These are phyloP conservation scores for Periconia macrospinosa DNA, from an alignment of 2,329 filamentous ascomycete species.

Conservation along the genomic window DNA sequence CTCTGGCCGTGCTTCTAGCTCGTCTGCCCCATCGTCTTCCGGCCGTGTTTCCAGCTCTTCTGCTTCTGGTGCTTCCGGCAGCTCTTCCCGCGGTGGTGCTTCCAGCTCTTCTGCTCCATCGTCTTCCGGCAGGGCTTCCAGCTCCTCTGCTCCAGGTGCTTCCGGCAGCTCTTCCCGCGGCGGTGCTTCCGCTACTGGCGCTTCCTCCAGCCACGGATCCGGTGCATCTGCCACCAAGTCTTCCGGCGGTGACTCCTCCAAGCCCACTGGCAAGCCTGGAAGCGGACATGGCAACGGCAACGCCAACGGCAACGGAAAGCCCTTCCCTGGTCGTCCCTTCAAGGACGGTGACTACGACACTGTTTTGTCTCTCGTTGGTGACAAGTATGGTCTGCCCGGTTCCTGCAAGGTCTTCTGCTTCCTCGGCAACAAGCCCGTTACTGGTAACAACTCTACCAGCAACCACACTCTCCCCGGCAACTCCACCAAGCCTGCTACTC, in stretches of 20 bases:
- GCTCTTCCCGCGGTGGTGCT: too few relatives aligned
- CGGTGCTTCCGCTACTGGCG: not conserved
- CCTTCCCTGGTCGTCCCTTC: slow-evolving; percentile 36
- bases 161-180: not conserved
- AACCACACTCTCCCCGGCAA: slow-evolving; percentile 20
- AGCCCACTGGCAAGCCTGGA: not conserved
- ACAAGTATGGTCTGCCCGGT: slow-evolving; percentile 38
- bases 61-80: not conserved
- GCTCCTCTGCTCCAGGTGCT: not conserved
- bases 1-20: slow-evolving; percentile 1
- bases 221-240: not conserved
- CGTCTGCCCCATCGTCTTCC: not conserved
- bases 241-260: not conserved
- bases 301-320: slow-evolving; percentile 10
- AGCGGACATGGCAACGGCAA: slow-evolving; percentile 4
- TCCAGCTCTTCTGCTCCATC: not conserved
- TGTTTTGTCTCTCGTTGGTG: slow-evolving; percentile 33
- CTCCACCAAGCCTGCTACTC: slow-evolving; percentile 14
- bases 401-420: slow-evolving; percentile 43
- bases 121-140: not conserved
- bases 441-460: slow-evolving; percentile 20
- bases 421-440: slow-evolving; percentile 27
- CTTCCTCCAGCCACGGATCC: not conserved
- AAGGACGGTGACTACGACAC: slow-evolving; percentile 40
- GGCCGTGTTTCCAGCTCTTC: not conserved